Base-by-base conservation (phyloP, 768 basidiomycete species). In the Suillus hirtellus region DNA sequence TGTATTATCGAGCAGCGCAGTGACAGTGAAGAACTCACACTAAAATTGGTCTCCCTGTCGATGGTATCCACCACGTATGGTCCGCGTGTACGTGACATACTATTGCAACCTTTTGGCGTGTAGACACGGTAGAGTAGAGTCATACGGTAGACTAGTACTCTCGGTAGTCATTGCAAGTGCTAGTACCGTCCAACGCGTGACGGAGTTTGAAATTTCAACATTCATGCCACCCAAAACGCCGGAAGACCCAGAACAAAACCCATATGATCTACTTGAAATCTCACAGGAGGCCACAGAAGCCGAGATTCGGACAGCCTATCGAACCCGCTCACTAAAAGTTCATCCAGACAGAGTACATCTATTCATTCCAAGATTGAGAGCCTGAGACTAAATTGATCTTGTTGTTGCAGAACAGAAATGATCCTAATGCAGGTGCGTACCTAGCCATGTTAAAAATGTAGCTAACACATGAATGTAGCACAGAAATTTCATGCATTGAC, bases 401-500 rank as follows among this genome's bases (percentile, higher is more conserved):
- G 10, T 4, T 15, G 31, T 65, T 68, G 4, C 73, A 93, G 90
- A 92, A 93, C 66, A 86, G 86, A 38, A 86, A 91, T 64, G 90
- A 92, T 70, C 89, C 90, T 44, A 83, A 92, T 76, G 92, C 92
- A 75, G 87, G 89, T 86, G 61, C 62, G 79, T 68, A 14, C 12
- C 19, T 38, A 17, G 10, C 19, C 12, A 15, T 35, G 3, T 50
- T 14, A 44, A 37, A 38, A n/a, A 59, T 37, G 15, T 34, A 37
- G 24, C 44, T 63, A 46, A 66, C 52, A 12, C 35, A n/a, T 46
- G 34, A 31, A 50, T 11, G 38, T 63, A 86, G 89, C 89, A 1
- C 83, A 87, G 62, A 90, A 92, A 71, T 94, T 95, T 70, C 92
- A 95, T 71, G 90, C 90, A 62, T 84, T 95, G 56, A 93, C 89